phyloP scores from a whole-genome alignment of 176 grass and related monocot genomes.

The Carex myosuroides region DNA sequence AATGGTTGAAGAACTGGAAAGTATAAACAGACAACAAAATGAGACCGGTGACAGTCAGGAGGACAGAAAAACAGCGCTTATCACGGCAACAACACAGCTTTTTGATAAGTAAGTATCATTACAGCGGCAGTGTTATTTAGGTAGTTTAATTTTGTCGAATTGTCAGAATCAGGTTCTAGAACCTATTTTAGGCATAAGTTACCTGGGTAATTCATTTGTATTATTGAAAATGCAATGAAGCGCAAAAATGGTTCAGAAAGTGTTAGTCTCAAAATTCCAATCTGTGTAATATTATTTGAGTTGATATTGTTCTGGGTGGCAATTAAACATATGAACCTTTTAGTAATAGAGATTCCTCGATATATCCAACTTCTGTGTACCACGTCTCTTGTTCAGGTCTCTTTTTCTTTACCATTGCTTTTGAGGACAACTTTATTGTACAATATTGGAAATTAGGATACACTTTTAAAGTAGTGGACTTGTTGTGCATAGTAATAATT shows the following conservation, averaged over 20 bases:
- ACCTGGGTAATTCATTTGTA: neutral
- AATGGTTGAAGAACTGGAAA: slow-evolving; percentile 30
- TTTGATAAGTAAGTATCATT: slow-evolving; percentile 15
- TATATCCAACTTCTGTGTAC: neutral
- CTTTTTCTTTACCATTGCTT: neutral
- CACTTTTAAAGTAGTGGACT: neutral
- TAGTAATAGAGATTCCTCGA: neutral
- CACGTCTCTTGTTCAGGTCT: neutral
- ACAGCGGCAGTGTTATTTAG: neutral
- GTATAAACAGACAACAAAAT: neutral
- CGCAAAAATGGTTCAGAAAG: neutral
- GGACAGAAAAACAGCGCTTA: neutral
- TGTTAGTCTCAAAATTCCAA: neutral
- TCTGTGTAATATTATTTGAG: neutral
- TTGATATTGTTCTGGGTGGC: neutral
- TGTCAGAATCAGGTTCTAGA: neutral
- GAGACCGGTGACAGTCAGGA: neutral
- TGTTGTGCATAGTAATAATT: neutral
- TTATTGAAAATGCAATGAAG: neutral
- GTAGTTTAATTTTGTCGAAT: neutral
- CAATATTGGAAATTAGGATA: neutral
- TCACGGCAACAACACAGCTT: neutral
- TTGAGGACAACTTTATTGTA: neutral
- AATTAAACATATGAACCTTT: neutral
- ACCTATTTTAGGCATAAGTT: neutral